These are phyloP conservation scores for Cystobasidium onofrii DNA, from an alignment of 768 basidiomycete genomes.

Conservation along the genomic window DNA sequence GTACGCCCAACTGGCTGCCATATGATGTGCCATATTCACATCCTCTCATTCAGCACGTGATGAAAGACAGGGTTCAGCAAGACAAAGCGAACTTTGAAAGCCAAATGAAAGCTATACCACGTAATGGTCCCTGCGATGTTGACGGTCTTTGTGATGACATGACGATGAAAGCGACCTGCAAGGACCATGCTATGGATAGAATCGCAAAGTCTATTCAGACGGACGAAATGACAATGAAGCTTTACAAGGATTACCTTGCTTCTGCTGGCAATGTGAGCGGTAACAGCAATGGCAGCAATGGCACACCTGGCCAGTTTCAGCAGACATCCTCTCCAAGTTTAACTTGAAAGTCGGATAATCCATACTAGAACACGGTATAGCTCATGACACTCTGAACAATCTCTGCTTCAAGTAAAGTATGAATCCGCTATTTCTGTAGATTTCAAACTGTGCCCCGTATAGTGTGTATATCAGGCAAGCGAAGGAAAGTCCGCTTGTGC, in stretches of 20 bases:
- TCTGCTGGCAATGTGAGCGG: neutral
- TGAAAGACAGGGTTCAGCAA: neutral
- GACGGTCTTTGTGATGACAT: constrained; percentile 33
- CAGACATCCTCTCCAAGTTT: neutral
- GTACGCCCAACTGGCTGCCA: neutral
- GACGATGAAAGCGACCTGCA: constrained; percentile 33
- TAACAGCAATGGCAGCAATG: neutral
- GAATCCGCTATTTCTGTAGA: too few relatives aligned
- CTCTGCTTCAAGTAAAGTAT: too few relatives aligned
- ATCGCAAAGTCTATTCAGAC: constrained; percentile 10
- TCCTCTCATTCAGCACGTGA: constrained; percentile 13
- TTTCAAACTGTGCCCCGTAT: too few relatives aligned
- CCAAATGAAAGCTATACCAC: neutral
- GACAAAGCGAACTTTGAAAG: neutral
- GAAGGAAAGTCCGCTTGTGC: too few relatives aligned
- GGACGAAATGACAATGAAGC: constrained; percentile 25
- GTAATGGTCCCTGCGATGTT: constrained; percentile 4
- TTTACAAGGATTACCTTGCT: constrained; percentile 10
- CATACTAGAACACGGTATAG: too few relatives aligned
- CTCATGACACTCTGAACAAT: too few relatives aligned
- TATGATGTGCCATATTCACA: constrained; percentile 7
- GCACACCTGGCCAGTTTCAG: neutral
- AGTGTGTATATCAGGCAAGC: too few relatives aligned
- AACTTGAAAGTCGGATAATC: neutral
- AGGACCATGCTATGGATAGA: constrained; percentile 15